Evolutionary conservation across 495 filamentous ascomycete species (phyloP).

Genomic region (Cladorrhinum samala): DNA sequence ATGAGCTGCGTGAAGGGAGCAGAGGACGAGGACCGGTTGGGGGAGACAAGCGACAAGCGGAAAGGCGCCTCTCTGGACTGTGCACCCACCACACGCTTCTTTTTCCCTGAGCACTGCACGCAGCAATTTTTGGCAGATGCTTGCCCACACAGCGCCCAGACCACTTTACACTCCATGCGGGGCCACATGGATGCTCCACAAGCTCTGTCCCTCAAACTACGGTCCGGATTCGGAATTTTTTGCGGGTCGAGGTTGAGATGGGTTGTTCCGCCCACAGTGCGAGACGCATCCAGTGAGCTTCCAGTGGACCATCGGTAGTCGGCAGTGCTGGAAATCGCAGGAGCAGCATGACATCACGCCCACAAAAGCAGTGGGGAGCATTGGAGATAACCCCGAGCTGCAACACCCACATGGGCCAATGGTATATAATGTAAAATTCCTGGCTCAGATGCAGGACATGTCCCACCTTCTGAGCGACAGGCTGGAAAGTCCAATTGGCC

Average conservation of each 20-base stretch:
- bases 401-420: no score
- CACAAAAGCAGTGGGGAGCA: neutral
- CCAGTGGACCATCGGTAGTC: no score
- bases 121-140: constrained; percentile 28
- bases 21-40: constrained; percentile 7
- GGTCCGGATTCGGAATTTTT: constrained; percentile 9
- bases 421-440: no score
- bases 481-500: no score
- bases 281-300: neutral
- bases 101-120: constrained; percentile 18
- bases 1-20: constrained; percentile 15
- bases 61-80: constrained; percentile 16
- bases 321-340: neutral
- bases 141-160: neutral
- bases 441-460: no score
- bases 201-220: neutral
- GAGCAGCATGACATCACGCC: constrained; percentile 7
- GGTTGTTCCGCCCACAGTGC: constrained; percentile 1
- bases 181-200: constrained; percentile 16
- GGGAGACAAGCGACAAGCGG: constrained; percentile 10
- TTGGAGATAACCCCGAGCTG: no score
- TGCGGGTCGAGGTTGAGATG: neutral
- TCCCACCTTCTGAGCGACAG: neutral
- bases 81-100: constrained; percentile 11
- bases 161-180: constrained; percentile 12